Conservation (phyloP, 2,329 filamentous ascomycete genomes). For the Trichoderma harzianum region DNA sequence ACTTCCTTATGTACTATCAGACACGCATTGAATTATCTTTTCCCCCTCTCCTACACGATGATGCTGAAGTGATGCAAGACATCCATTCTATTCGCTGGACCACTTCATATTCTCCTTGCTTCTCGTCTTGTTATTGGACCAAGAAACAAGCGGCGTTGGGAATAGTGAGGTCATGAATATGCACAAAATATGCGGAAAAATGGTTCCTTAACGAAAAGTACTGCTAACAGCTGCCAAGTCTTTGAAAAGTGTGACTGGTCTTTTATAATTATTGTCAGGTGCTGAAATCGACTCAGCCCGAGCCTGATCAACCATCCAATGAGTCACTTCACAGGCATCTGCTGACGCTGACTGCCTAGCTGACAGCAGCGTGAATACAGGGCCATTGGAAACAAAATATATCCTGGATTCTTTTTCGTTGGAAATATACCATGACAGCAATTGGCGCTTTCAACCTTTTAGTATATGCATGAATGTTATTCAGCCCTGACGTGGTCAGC, state of each 20-base stretch:
- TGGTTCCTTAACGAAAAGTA: too few relatives aligned
- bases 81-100: neutral
- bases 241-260: neutral
- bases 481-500: neutral
- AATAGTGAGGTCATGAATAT: neutral
- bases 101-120: neutral
- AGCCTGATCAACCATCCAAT: neutral
- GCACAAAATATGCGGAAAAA: neutral
- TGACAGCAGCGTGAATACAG: neutral
- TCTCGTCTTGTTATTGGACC: neutral
- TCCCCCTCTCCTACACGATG: neutral
- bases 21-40: slow-evolving; percentile 12
- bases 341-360: slow-evolving; percentile 2
- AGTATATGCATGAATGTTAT: neutral
- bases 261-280: neutral
- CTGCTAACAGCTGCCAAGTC: neutral
- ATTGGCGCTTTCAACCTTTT: neutral
- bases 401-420: neutral
- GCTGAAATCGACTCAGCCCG: neutral
- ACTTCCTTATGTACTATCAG: slow-evolving; percentile 16
- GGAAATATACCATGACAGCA: neutral
- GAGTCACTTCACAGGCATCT: neutral
- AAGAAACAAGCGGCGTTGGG: neutral
- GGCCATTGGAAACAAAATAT: neutral
- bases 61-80: neutral